Base-by-base conservation (phyloP, 176 grass and related monocot species). In the Poa annua region DNA sequence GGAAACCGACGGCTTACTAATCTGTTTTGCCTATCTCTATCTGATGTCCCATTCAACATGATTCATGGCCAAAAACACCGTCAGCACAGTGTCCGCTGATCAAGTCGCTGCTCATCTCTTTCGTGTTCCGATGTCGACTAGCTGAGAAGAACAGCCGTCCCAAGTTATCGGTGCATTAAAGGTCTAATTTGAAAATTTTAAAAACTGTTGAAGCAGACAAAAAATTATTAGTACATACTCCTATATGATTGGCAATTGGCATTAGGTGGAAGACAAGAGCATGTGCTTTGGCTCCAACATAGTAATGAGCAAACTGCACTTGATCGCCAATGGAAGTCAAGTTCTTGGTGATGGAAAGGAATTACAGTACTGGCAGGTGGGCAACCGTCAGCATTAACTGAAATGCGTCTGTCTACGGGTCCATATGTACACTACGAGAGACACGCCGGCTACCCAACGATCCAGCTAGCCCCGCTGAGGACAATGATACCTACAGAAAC, bases 301-400 rank as follows among this genome's bases (percentile, higher is more conserved):
- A n/a, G 41, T n/a, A 11, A 66, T 3, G 61, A 68, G 0, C 29
- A 80, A 80, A 54, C 32, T 83, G 81, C 70, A 83, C 56, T 83
- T 83, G 70, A 51, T 75, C 26, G 21, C 81, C 81, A 50, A 48
- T 75, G 56, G 10, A 64, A 36, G 42, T 83, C 70, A 63, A 63
- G 50, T 50, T 25, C 29, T 63, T 36, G 53, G 67, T 48, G 80
- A 55, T 3, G 6, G 22, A 20, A 52, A 11, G 38, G 59, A 80
- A 26, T 81, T 42, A 57, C 65, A 34, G n/a, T 26, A 47, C 12
- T 11, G 24, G 36, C 19, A 60, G 34, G 32, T 20, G 11, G 38
- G 36, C 25, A 60, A 48, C 38, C 25, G 42, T 24, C 17, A 15
- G 74, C 83, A 69, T 68, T 77, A 56, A 77, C 83, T 67, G 49